Conservation (phyloP, 495 filamentous ascomycete genomes). For the Neurospora cerealis region DNA sequence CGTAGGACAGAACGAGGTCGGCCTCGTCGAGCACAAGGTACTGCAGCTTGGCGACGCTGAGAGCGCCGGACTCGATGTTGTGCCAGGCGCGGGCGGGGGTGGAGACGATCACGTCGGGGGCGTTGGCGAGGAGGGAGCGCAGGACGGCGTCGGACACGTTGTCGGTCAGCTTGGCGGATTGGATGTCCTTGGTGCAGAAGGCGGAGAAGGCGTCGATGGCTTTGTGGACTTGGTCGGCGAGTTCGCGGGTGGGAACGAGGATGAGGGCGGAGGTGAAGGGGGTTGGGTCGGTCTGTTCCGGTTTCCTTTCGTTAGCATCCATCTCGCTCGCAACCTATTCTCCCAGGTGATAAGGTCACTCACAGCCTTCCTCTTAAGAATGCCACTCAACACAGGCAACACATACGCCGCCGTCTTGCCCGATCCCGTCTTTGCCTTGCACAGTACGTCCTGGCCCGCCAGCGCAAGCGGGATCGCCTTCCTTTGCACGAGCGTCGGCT, state of each 20-base stretch:
- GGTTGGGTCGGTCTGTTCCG: constrained; percentile 21
- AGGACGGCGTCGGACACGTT: constrained; percentile 83
- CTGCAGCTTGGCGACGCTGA: constrained; percentile 59
- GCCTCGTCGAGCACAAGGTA: constrained; percentile 92
- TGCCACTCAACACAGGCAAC: constrained; percentile 74
- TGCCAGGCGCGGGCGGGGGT: constrained; percentile 70
- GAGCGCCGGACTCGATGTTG: constrained; percentile 57
- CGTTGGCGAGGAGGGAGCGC: constrained; percentile 73
- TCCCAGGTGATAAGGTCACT: constrained; percentile 8
- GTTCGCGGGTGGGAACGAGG: constrained; percentile 87
- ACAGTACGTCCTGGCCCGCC: constrained; percentile 84
- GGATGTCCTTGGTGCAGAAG: constrained; percentile 78
- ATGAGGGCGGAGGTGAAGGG: constrained; percentile 56
- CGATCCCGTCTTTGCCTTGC: constrained; percentile 84
- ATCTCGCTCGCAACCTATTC: neutral
- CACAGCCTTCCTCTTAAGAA: constrained; percentile 68
- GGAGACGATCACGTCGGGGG: constrained; percentile 78
- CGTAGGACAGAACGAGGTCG: constrained; percentile 88
- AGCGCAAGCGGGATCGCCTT: constrained; percentile 82
- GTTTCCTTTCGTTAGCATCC: neutral
- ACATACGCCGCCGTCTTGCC: constrained; percentile 97
- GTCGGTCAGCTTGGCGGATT: constrained; percentile 73
- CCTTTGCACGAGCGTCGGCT: constrained; percentile 76
- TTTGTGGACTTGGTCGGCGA: constrained; percentile 81
- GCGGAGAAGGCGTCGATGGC: constrained; percentile 58